Evolutionary conservation across 192 early-diverging fungal species (phyloP).

Genomic region (Chytriomyces sp.): DNA sequence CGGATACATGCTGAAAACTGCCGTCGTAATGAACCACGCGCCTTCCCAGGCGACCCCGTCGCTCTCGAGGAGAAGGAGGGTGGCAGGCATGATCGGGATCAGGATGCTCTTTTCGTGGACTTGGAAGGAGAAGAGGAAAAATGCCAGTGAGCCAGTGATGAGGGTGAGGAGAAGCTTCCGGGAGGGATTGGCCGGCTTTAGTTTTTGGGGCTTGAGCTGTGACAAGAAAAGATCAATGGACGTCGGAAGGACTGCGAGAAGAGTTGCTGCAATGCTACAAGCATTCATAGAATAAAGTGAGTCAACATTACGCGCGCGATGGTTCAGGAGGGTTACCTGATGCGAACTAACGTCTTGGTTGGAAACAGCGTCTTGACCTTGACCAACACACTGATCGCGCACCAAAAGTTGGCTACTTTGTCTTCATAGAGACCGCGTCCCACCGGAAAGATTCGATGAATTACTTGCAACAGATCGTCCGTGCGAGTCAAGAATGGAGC

Average conservation of each 20-base stretch:
- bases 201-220: background rate
- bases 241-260: constrained; percentile 73
- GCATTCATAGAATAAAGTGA: background rate
- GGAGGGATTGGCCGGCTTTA: constrained; percentile 42
- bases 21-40: constrained; percentile 68
- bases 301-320: background rate
- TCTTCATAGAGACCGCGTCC: constrained; percentile 95
- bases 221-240: constrained; percentile 63
- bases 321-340: constrained; percentile 58
- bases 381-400: constrained; percentile 81
- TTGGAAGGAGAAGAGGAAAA: constrained; percentile 97
- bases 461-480: constrained; percentile 71
- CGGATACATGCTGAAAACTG: constrained; percentile 90
- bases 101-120: constrained; percentile 97
- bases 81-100: constrained; percentile 77
- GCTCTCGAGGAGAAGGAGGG: constrained; percentile 66
- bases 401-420: constrained; percentile 99
- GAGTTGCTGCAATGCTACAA: constrained; percentile 65
- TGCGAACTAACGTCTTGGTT: constrained; percentile 58
- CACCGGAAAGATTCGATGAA: constrained; percentile 88
- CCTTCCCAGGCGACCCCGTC: constrained; percentile 15
- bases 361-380: constrained; percentile 76
- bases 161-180: constrained; percentile 68
- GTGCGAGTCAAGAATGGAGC: constrained; percentile 67
- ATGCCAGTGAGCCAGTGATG: constrained; percentile 77